Evolutionary conservation across 768 basidiomycete species (phyloP).

Genomic region (Collybia nuda): DNA sequence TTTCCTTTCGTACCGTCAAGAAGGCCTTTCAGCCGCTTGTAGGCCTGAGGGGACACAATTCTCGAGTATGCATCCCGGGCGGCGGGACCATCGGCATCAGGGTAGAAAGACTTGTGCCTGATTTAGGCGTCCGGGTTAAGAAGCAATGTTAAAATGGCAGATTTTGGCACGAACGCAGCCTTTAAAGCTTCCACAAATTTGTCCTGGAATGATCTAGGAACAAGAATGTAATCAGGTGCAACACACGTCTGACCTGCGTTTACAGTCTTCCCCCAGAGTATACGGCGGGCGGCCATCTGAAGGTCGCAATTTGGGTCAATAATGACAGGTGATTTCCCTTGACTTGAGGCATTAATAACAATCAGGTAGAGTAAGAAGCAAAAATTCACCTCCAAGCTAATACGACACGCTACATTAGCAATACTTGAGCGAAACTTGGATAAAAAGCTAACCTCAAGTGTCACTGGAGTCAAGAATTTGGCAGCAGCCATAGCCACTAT

Average conservation of each 20-base stretch:
- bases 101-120: conserved; percentile 59
- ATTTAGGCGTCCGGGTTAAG: no score
- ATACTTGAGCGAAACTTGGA: not conserved
- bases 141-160: not conserved
- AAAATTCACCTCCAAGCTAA: conserved; percentile 45
- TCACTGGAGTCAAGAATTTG: conserved; percentile 69
- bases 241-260: conserved; percentile 82
- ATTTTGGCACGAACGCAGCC: conserved; percentile 28
- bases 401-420: conserved; percentile 1
- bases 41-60: conserved; percentile 54
- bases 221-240: conserved; percentile 57
- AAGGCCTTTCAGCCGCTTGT: conserved; percentile 57
- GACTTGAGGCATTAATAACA: not conserved
- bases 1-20: conserved; percentile 68
- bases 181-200: conserved; percentile 44
- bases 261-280: conserved; percentile 79
- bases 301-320: conserved; percentile 72
- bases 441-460: conserved; percentile 33
- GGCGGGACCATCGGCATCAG: conserved; percentile 44
- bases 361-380: not conserved
- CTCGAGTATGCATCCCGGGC: conserved; percentile 45
- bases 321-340: conserved; percentile 73
- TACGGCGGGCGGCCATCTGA: conserved; percentile 61
- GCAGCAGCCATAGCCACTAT: conserved; percentile 76
- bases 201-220: conserved; percentile 44